Evolutionary conservation across 2,329 filamentous ascomycete genomes (phyloP).

Genomic region (Penicillium sp.): DNA sequence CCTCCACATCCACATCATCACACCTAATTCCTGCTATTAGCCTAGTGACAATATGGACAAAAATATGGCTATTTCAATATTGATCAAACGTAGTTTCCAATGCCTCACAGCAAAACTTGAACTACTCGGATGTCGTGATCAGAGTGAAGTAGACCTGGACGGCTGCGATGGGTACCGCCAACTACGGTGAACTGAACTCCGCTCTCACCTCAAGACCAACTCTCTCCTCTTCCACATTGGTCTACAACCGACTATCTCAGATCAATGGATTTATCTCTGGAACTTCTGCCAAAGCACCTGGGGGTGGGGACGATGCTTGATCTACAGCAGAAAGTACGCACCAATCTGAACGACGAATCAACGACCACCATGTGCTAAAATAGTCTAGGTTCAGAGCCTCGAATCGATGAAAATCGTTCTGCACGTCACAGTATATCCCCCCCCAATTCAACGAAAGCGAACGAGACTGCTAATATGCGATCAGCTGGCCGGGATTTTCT

Average conservation of each 20-base stretch:
- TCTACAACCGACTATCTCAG: too few relatives aligned
- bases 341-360: neutral
- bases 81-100: too few relatives aligned
- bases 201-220: too few relatives aligned
- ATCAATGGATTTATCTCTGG: neutral
- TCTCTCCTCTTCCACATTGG: too few relatives aligned
- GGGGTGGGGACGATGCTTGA: neutral
- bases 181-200: too few relatives aligned
- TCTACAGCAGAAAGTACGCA: neutral
- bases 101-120: too few relatives aligned
- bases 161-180: too few relatives aligned
- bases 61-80: too few relatives aligned
- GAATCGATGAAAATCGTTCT: constrained; percentile 54
- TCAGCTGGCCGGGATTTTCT: constrained; percentile 2
- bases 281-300: constrained; percentile 26
- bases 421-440: constrained; percentile 47
- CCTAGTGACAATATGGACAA: too few relatives aligned
- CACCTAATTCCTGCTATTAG: neutral
- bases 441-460: neutral
- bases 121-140: too few relatives aligned
- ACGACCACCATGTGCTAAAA: neutral
- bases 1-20: neutral
- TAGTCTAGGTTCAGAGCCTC: constrained; percentile 46
- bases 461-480: neutral
- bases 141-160: too few relatives aligned